Evolutionary conservation across 805 yeast species (phyloP).

Genomic region (Barnettozyma californica): DNA sequence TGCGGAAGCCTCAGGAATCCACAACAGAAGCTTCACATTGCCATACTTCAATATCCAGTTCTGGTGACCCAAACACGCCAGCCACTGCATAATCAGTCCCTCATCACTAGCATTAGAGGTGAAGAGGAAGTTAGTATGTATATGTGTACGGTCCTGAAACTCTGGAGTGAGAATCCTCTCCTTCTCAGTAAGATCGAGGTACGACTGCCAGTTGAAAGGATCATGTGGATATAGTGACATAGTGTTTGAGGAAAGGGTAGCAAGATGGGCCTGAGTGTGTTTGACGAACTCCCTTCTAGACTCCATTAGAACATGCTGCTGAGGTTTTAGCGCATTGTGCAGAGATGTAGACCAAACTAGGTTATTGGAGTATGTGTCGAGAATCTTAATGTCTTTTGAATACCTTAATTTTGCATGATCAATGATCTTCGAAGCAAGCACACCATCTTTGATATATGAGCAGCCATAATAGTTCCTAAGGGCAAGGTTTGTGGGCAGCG

Average conservation of each 20-base stretch:
- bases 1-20: conserved; percentile 60
- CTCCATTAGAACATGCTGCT: conserved; percentile 60
- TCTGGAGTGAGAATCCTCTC: conserved; percentile 40
- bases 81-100: conserved; percentile 68
- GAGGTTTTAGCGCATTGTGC: conserved; percentile 56
- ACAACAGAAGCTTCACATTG: conserved; percentile 65
- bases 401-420: not conserved
- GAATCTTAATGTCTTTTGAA: conserved; percentile 34
- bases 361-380: conserved; percentile 58
- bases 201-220: conserved; percentile 70
- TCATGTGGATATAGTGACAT: conserved; percentile 35
- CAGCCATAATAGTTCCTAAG: conserved; percentile 12
- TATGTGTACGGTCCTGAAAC: conserved; percentile 30
- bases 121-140: conserved; percentile 51
- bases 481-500: conserved; percentile 7
- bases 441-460: conserved; percentile 1
- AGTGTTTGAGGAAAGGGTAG: conserved; percentile 16
- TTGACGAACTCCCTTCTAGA: conserved; percentile 31
- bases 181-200: conserved; percentile 37
- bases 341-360: conserved; percentile 59
- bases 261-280: conserved; percentile 11
- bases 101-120: conserved; percentile 62
- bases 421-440: not conserved
- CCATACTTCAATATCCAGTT: conserved; percentile 77
- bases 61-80: conserved; percentile 57